Conservation (phyloP, 2,329 filamentous ascomycete species). For the Cadophora sp. region DNA sequence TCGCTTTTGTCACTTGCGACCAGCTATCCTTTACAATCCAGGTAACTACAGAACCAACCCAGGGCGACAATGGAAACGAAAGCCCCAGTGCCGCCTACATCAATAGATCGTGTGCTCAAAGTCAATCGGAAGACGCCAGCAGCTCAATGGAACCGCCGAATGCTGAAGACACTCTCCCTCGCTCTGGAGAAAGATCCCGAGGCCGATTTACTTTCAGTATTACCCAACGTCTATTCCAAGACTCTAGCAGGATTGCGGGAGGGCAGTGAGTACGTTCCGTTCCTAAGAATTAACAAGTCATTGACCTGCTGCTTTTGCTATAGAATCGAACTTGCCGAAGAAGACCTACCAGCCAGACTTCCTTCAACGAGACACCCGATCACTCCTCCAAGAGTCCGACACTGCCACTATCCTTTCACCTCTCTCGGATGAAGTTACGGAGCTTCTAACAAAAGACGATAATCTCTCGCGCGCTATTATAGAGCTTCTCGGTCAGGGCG, state of each 20-base stretch:
- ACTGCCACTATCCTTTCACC: constrained; percentile 11
- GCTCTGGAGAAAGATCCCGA: neutral
- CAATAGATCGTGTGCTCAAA: constrained; percentile 13
- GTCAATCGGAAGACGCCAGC: constrained; percentile 6
- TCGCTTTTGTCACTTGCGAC: neutral
- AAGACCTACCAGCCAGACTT: constrained; percentile 14
- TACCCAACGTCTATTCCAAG: constrained; percentile 13
- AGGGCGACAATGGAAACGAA: neutral
- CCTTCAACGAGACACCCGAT: constrained; percentile 15
- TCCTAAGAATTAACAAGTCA: constrained; percentile 11
- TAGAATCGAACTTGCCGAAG: constrained; percentile 5
- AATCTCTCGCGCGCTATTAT: constrained; percentile 13
- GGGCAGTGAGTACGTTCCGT: constrained; percentile 2
- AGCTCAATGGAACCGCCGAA: constrained; percentile 15
- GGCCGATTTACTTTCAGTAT: constrained; percentile 14
- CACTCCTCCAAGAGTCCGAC: constrained; percentile 19
- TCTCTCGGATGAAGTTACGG: constrained; percentile 14
- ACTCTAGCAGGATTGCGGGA: constrained; percentile 15
- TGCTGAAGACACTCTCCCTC: constrained; percentile 11
- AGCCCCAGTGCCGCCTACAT: constrained; percentile 4
- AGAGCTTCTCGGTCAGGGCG: constrained; percentile 15
- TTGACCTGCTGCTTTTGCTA: constrained; percentile 10
- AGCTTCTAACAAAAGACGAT: constrained; percentile 13
- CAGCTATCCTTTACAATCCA: neutral
- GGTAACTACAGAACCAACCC: neutral